Evolutionary conservation across 2,329 filamentous ascomycete species (phyloP).

Genomic region (Paecilomyces fulvus): DNA sequence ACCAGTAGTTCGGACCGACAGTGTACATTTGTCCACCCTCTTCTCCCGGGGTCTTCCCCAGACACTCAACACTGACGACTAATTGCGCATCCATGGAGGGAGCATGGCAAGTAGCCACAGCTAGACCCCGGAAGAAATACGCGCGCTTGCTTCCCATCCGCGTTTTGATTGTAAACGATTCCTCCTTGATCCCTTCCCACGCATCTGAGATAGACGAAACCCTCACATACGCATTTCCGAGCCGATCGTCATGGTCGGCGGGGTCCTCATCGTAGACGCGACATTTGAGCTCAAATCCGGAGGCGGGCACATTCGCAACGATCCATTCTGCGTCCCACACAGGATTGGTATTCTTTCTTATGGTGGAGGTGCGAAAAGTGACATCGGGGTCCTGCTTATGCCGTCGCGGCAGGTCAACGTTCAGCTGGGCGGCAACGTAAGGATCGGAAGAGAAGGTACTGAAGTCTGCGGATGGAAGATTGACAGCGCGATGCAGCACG

Average conservation of each 20-base stretch:
- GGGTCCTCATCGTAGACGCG: slow-evolving; percentile 86
- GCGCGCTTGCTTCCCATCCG: slow-evolving; percentile 74
- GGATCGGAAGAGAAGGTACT: slow-evolving; percentile 73
- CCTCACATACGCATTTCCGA: slow-evolving; percentile 74
- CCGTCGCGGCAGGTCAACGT: slow-evolving; percentile 58
- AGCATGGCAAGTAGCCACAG: slow-evolving; percentile 52
- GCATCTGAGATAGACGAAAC: slow-evolving; percentile 52
- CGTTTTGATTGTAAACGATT: slow-evolving; percentile 67
- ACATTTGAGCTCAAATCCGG: slow-evolving; percentile 76
- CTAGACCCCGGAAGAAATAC: slow-evolving; percentile 63
- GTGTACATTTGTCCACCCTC: slow-evolving; percentile 67
- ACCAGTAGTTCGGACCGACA: slow-evolving; percentile 65
- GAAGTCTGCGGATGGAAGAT: slow-evolving; percentile 76
- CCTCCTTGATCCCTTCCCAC: slow-evolving; percentile 61
- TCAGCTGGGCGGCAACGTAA: slow-evolving; percentile 69
- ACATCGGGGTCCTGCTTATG: slow-evolving; percentile 82
- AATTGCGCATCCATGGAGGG: slow-evolving; percentile 63
- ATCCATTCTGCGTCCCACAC: slow-evolving; percentile 81
- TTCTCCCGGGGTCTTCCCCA: slow-evolving; percentile 62
- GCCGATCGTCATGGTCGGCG: slow-evolving; percentile 73
- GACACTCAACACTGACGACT: slow-evolving; percentile 64
- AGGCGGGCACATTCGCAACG: slow-evolving; percentile 73
- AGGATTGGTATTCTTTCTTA: slow-evolving; percentile 64
- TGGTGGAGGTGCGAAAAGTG: slow-evolving; percentile 64
- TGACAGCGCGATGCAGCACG: slow-evolving; percentile 70